Evolutionary conservation across 441 rosid genomes (phyloP), one percentile per base, ranked within the genome.

Genomic region (Populus hybrid): DNA sequence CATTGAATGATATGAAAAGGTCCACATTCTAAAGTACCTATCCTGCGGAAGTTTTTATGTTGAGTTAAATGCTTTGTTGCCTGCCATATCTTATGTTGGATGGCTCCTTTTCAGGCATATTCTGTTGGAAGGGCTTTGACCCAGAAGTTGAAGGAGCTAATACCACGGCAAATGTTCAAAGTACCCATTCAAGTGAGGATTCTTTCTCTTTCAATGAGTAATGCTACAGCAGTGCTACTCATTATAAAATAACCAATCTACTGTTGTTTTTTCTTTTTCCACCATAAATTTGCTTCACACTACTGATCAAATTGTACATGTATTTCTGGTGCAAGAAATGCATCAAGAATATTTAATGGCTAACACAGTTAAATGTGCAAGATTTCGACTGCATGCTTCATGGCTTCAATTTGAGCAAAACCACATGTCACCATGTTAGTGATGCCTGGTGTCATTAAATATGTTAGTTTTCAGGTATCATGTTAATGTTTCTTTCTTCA

Each of bases 121-220:
- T 71, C 89, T 21, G 88, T 95, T 19, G 99, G 99, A 65, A 91
- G 99, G 85, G 99, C 99, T 75, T 89, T 95, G 87, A 91, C 97
- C 77, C 97, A 89, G 82, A 95, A 89, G 86, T 85, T 95, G 80
- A 95, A 93, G 88, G 99, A 95, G 89, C 98, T 95, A 76, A 95
- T 95, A 85, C 99, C 99, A 72, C 81, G 98, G 50, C 99, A 95
- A 82, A 92, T 94, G 98, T 95, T 95, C 86, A 95, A 92, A 95
- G 87, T 95, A 73, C 99, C 99, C 61, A 94, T 95, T 84, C 99
- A 95, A 87, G 99, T 95, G 87, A 84, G 88, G 65, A 53, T 18
- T 4, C 70, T 28, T 18, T 79, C 71, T 61, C 72, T 74, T 82
- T 66, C 71, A 21, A 72, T 21, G 6, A 32, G 5, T 36, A 26